Conservation (phyloP, 768 basidiomycete species). For the Agaricus subrufescens region DNA sequence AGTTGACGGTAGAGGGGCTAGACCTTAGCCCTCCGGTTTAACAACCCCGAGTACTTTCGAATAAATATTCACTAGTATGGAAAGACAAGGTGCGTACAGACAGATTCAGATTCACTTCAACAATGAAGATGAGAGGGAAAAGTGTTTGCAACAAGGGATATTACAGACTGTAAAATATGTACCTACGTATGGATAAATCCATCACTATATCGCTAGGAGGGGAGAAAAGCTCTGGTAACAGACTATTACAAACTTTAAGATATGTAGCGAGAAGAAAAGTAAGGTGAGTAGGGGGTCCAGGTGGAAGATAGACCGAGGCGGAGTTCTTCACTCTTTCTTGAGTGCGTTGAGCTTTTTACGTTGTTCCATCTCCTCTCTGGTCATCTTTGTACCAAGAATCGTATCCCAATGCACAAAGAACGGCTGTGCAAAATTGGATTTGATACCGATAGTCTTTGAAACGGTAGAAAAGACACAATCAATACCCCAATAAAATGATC, state of each 20-base stretch:
- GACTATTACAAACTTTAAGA: too few species aligned
- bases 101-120: too few species aligned
- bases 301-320: neutral
- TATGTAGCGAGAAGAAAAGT: neutral
- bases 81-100: too few species aligned
- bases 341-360: slow-evolving; percentile 33
- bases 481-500: neutral
- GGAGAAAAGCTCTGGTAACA: too few species aligned
- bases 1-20: neutral
- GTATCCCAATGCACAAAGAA: slow-evolving; percentile 96
- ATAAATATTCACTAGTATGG: too few species aligned
- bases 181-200: too few species aligned
- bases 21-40: neutral
- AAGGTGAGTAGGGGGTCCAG: neutral
- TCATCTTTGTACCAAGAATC: slow-evolving; percentile 81
- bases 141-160: too few species aligned
- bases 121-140: too few species aligned
- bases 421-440: slow-evolving; percentile 93
- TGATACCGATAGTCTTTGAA: slow-evolving; percentile 71
- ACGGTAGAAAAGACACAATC: neutral
- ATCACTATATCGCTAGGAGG: too few species aligned
- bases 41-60: neutral
- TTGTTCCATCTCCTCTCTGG: slow-evolving; percentile 56
- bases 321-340: slow-evolving; percentile 22
- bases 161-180: too few species aligned